Conservation (phyloP, 2,329 filamentous ascomycete species). For the Talaromyces marneffei region DNA sequence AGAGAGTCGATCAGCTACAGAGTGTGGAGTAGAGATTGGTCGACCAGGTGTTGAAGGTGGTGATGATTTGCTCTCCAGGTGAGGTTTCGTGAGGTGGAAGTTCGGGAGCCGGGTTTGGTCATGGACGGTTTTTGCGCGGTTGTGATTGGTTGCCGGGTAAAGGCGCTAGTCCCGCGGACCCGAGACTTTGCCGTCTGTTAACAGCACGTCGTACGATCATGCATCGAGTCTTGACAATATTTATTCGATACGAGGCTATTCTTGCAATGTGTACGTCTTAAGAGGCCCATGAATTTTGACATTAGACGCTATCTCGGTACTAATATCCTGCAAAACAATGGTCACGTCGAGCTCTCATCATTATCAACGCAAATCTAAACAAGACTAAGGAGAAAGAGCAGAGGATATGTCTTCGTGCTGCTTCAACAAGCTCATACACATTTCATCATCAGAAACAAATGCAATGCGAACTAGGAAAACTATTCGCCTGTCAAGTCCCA, state of each 20-base stretch:
- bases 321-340: background rate
- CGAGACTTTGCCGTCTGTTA: constrained; percentile 12
- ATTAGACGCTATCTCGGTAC: background rate
- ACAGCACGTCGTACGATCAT: background rate
- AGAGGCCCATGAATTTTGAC: background rate
- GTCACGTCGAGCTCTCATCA: background rate
- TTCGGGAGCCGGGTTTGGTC: constrained; percentile 29
- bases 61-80: constrained; percentile 15
- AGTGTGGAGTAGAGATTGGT: constrained; percentile 13
- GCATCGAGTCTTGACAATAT: background rate
- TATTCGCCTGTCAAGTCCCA: background rate
- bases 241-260: too few species aligned
- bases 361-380: background rate
- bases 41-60: constrained; percentile 22
- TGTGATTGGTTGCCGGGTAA: constrained; percentile 29
- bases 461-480: background rate
- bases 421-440: constrained; percentile 3
- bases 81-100: constrained; percentile 36
- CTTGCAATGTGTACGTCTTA: too few species aligned
- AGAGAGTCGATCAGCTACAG: background rate
- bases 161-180: constrained; percentile 12
- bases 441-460: background rate
- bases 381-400: background rate
- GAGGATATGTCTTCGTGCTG: background rate
- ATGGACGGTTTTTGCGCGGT: constrained; percentile 23